Evolutionary conservation across 495 filamentous ascomycete genomes (phyloP).

Genomic region (Neurospora hispaniola): DNA sequence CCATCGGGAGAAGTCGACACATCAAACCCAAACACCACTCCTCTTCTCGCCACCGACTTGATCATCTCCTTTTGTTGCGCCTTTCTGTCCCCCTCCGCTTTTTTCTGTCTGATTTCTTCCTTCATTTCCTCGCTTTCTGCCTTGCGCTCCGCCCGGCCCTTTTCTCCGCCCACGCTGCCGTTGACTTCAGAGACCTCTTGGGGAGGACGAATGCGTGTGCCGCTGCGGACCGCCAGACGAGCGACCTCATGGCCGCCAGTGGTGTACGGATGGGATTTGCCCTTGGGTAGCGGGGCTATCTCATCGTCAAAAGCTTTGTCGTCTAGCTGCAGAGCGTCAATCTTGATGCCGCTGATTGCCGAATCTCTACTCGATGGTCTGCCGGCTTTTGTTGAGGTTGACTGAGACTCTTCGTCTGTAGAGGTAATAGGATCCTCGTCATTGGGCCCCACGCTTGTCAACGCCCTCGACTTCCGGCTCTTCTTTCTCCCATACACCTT

Average conservation of each 20-base stretch:
- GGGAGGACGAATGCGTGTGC: conserved; percentile 23
- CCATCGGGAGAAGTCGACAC: neutral
- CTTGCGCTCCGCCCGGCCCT: conserved; percentile 28
- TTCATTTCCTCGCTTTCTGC: conserved; percentile 27
- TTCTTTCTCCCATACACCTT: conserved; percentile 24
- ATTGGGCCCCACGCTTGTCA: conserved; percentile 4
- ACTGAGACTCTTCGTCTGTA: neutral
- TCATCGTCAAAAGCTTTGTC: neutral
- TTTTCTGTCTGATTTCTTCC: conserved; percentile 20
- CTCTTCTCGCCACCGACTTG: conserved; percentile 30
- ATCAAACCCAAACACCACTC: conserved; percentile 35
- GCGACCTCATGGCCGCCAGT: neutral
- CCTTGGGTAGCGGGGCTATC: neutral
- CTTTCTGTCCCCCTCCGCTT: conserved; percentile 9
- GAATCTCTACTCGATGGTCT: neutral
- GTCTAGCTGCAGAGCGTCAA: neutral
- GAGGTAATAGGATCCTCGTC: neutral
- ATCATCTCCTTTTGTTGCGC: conserved; percentile 32
- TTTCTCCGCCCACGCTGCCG: conserved; percentile 33
- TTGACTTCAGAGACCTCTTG: conserved; percentile 30
- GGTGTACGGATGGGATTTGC: neutral
- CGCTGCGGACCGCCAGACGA: conserved; percentile 9
- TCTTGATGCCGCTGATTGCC: neutral
- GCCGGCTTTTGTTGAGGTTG: neutral
- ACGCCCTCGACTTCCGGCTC: conserved; percentile 20